Base-by-base conservation (phyloP, 257 asterid genomes). In the Ilex asprella region DNA sequence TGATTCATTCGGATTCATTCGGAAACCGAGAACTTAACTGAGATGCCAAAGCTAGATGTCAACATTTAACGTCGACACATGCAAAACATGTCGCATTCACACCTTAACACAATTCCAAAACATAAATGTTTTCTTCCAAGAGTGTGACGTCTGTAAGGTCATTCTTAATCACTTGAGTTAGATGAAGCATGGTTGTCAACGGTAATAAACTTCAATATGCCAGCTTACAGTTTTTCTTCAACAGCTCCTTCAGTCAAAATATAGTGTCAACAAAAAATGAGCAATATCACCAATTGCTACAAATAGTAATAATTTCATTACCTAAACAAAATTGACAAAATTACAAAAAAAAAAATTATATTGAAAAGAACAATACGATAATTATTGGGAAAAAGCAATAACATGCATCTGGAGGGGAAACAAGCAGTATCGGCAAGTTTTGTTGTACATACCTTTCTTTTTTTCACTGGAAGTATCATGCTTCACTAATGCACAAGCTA, bases 81-180 rank as follows among this genome's bases (percentile, higher is more conserved):
- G 66, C 70, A 70, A 66, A 70, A 72, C 58, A 62, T 64, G 67
- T 65, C 60, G 50, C 63, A 30, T 63, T 73, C 44, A 56, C 62
- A 70, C 56, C 31, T 55, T 50, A 70, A 72, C 64, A 67, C 56
- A 62, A 68, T 70, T 75, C 78, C 78, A 77, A 70, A 73, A 64
- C 51, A 61, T 14, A 54, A 43, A 53, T 30, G 70, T 60, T 43
- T 41, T 70, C 56, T 65, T 67, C 60, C 70, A 65, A 67, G 47
- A 39, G 16, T 52, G 55, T 65, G 67, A 72, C 58, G 59, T 57
- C 57, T 49, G 71, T 35, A 58, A 61, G 47, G 55, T 73, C 67
- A 62, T 71, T 62, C 41, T 3, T 35, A 35, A 35, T 70, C 49
- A 55, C 65, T 55, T 47, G 49, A 55, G 55, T 39, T 56, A n/a